Conservation (phyloP, 1,284 basidiomycete species). For the Hortiboletus rubellus region DNA sequence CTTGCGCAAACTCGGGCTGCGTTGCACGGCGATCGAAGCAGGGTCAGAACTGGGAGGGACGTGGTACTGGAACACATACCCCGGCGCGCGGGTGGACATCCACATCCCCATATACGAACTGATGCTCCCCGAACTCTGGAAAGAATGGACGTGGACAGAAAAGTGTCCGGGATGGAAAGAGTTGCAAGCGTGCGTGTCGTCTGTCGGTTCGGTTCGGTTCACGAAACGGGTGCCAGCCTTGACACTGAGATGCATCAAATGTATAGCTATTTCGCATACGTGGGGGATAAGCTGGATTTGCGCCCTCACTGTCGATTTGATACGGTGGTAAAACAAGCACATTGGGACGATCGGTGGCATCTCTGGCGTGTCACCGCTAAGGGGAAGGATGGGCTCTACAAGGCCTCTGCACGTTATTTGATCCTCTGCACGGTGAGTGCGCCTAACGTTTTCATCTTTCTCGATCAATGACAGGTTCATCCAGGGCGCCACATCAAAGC, state of each 20-base stretch:
- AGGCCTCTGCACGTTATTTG: conserved; percentile 8
- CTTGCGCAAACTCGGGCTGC: conserved; percentile 15
- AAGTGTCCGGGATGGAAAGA: conserved; percentile 14
- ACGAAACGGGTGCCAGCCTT: not conserved
- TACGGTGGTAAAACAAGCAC: conserved; percentile 13
- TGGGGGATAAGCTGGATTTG: conserved; percentile 16
- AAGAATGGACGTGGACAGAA: conserved; percentile 26
- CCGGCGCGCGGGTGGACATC: conserved; percentile 19
- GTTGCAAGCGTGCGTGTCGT: conserved; percentile 7
- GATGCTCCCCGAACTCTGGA: conserved; percentile 19
- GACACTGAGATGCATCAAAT: not conserved
- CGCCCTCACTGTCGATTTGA: conserved; percentile 17
- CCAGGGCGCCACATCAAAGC: conserved; percentile 13
- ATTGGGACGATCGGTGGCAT: conserved; percentile 18
- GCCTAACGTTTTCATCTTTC: too few species aligned
- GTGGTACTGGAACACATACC: conserved; percentile 25
- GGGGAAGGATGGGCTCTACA: conserved; percentile 4
- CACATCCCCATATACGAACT: conserved; percentile 19
- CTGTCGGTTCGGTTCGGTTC: not conserved
- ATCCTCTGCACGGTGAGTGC: conserved; percentile 13
- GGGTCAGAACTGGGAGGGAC: conserved; percentile 20
- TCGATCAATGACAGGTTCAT: not conserved
- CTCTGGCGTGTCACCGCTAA: conserved; percentile 16
- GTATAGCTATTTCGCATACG: conserved; percentile 17
- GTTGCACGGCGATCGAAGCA: conserved; percentile 15